These are phyloP conservation scores for Wickerhamomyces pijperi DNA, from an alignment of 805 yeast genomes.

Conservation along the genomic window DNA sequence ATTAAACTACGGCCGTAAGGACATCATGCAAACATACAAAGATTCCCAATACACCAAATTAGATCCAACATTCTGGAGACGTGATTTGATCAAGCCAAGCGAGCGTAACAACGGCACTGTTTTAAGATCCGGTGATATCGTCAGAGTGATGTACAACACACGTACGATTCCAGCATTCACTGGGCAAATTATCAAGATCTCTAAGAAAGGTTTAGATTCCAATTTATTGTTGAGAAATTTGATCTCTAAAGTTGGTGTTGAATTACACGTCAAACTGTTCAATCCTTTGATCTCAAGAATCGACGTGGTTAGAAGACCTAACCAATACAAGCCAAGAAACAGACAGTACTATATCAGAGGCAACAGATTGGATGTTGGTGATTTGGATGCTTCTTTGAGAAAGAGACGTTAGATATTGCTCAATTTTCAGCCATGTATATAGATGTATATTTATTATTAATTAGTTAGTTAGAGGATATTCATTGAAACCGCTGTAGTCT, in stretches of 20 bases:
- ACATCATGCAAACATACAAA: slow-evolving; percentile 26
- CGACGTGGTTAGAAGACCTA: slow-evolving; percentile 69
- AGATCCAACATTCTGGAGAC: slow-evolving; percentile 66
- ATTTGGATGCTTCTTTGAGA: slow-evolving; percentile 38
- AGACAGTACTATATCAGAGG: slow-evolving; percentile 87
- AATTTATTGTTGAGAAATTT: slow-evolving; percentile 77
- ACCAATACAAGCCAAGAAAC: slow-evolving; percentile 61
- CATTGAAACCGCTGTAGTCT: background rate
- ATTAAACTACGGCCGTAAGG: slow-evolving; percentile 5
- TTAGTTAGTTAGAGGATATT: too few species aligned
- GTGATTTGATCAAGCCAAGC: slow-evolving; percentile 35
- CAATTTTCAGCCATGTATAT: too few species aligned
- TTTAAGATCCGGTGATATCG: slow-evolving; percentile 72
- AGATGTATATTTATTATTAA: too few species aligned
- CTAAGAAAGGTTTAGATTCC: slow-evolving; percentile 61
- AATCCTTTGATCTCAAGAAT: slow-evolving; percentile 69
- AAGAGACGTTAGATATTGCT: slow-evolving; percentile 15
- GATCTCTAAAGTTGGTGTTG: slow-evolving; percentile 75
- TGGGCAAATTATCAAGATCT: slow-evolving; percentile 73
- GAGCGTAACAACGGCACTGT: slow-evolving; percentile 23
- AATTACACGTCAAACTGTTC: slow-evolving; percentile 67
- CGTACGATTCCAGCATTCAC: slow-evolving; percentile 50
- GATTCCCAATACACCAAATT: slow-evolving; percentile 26
- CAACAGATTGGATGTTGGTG: slow-evolving; percentile 65
- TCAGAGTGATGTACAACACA: slow-evolving; percentile 56